Conservation (phyloP, 129 eudicot genomes). For the Artemisia tridentata region DNA sequence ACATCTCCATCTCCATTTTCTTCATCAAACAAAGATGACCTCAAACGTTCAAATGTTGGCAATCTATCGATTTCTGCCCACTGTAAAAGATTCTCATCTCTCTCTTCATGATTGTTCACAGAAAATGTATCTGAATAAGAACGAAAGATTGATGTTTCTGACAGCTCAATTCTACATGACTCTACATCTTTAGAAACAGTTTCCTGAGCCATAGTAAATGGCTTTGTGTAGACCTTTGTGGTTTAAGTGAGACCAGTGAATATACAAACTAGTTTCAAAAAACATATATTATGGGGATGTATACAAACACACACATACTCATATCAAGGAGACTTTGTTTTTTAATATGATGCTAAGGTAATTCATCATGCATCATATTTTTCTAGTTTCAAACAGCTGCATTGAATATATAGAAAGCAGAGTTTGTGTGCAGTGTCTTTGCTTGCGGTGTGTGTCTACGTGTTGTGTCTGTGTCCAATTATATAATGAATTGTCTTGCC, state of each 20-base stretch:
- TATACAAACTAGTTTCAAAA: slow-evolving; percentile 1
- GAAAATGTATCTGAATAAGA: slow-evolving; percentile 20
- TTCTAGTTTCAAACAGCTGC: slow-evolving; percentile 2
- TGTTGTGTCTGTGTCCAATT: not conserved
- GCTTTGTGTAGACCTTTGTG: slow-evolving; percentile 8
- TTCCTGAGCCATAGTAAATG: slow-evolving; percentile 39
- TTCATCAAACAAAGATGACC: slow-evolving; percentile 38
- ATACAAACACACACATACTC: not conserved
- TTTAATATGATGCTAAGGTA: slow-evolving; percentile 11
- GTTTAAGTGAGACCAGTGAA: not conserved
- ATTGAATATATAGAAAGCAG: not conserved
- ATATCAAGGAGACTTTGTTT: not conserved
- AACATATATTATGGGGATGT: not conserved
- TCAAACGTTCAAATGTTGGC: slow-evolving; percentile 42
- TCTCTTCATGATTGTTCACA: slow-evolving; percentile 15
- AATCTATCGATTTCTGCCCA: slow-evolving; percentile 47
- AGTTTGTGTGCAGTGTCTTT: not conserved
- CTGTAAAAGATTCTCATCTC: slow-evolving; percentile 24
- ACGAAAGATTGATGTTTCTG: slow-evolving; percentile 35
- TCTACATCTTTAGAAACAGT: slow-evolving; percentile 38
- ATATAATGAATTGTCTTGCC: not conserved
- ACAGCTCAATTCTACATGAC: slow-evolving; percentile 40
- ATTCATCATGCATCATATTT: slow-evolving; percentile 16
- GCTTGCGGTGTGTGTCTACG: not conserved
- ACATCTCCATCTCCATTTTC: slow-evolving; percentile 15